Evolutionary conservation across 768 basidiomycete genomes (phyloP).

Genomic region (Daedaleopsis sinensis): DNA sequence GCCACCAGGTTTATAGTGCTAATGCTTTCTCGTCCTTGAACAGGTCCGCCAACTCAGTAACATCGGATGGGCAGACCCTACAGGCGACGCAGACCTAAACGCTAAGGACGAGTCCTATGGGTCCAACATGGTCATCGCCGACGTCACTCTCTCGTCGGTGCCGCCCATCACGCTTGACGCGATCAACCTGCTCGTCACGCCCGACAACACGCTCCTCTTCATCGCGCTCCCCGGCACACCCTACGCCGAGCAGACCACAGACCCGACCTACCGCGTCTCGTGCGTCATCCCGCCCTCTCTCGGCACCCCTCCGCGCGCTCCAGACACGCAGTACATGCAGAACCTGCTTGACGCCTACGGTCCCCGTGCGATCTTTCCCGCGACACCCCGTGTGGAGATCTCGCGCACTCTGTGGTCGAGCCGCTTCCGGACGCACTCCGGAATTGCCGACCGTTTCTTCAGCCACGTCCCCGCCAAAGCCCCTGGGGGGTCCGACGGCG

Average conservation of each 20-base stretch:
- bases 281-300: constrained; percentile 39
- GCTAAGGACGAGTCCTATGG: constrained; percentile 35
- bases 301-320: constrained; percentile 41
- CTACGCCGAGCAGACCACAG: constrained; percentile 28
- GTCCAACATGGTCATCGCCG: constrained; percentile 49
- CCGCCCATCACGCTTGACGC: constrained; percentile 29
- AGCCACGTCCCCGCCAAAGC: constrained; percentile 27
- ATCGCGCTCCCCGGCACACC: constrained; percentile 38
- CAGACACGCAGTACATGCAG: constrained; percentile 47
- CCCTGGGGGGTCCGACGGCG: constrained; percentile 20
- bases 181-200: constrained; percentile 30
- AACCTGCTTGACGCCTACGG: constrained; percentile 43
- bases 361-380: constrained; percentile 35
- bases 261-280: constrained; percentile 43
- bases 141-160: constrained; percentile 39
- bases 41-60: constrained; percentile 47
- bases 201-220: constrained; percentile 38
- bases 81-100: constrained; percentile 25
- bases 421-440: constrained; percentile 47
- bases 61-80: constrained; percentile 49
- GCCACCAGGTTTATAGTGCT: background rate
- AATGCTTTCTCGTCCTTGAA: background rate
- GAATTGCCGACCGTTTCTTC: constrained; percentile 45
- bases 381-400: constrained; percentile 36
- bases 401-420: constrained; percentile 47